These are phyloP conservation scores for Physaria fendleri DNA, from an alignment of 345 rosid genomes.

Conservation along the genomic window DNA sequence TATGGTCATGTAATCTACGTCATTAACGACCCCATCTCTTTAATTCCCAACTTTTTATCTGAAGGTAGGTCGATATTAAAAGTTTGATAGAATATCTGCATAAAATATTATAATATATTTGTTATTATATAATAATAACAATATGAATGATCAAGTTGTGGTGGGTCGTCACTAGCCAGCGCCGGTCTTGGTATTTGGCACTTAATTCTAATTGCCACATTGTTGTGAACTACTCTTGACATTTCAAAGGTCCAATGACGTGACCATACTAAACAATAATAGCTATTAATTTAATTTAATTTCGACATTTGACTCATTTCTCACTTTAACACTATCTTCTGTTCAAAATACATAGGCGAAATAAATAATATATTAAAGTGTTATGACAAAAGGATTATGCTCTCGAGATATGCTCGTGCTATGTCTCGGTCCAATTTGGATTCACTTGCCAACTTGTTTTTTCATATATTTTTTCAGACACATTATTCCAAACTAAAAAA, in stretches of 20 bases:
- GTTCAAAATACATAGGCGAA: neutral
- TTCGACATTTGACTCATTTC: neutral
- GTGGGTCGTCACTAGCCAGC: slow-evolving; percentile 8
- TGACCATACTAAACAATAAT: neutral
- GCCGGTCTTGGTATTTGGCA: slow-evolving; percentile 1
- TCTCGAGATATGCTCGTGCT: neutral
- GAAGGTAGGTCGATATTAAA: neutral
- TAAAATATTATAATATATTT: neutral
- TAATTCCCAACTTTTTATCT: neutral
- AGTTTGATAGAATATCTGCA: neutral
- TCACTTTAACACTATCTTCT: neutral
- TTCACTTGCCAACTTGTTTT: neutral
- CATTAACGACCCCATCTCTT: neutral
- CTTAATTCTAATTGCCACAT: neutral
- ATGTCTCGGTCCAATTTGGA: neutral
- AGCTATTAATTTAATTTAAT: neutral
- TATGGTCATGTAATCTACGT: neutral
- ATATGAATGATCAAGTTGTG: slow-evolving; percentile 6
- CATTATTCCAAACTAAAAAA: no score
- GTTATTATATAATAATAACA: neutral
- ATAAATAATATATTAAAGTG: neutral
- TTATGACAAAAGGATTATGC: neutral
- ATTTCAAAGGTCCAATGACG: neutral
- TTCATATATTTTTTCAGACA: neutral
- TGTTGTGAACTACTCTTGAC: slow-evolving; percentile 5